Evolutionary conservation across 768 basidiomycete species (phyloP).

Genomic region (Rubroboletus pulcherrimus): DNA sequence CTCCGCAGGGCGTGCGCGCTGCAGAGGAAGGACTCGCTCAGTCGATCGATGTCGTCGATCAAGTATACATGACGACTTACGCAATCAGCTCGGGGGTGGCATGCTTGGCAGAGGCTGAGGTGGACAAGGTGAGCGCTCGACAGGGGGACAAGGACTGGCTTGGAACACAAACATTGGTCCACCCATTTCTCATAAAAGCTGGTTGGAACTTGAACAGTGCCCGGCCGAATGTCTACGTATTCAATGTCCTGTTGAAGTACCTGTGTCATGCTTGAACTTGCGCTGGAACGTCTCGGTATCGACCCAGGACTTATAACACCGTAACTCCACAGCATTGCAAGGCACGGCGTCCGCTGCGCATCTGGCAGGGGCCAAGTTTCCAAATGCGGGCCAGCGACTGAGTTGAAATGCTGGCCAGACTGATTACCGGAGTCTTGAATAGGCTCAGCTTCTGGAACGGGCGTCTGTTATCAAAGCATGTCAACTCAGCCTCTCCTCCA

Average conservation of each 20-base stretch:
- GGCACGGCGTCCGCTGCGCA: background rate
- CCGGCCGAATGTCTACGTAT: constrained; percentile 21
- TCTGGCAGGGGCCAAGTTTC: constrained; percentile 20
- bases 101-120: constrained; percentile 51
- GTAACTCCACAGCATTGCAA: constrained; percentile 7
- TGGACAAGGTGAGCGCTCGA: constrained; percentile 3
- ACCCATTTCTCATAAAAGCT: constrained; percentile 52
- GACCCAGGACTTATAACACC: background rate
- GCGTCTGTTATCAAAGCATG: constrained; percentile 44
- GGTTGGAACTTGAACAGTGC: constrained; percentile 12
- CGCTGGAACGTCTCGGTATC: background rate
- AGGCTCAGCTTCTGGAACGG: too few species aligned
- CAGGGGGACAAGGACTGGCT: background rate
- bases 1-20: constrained; percentile 49
- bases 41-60: constrained; percentile 3
- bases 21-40: background rate
- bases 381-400: background rate
- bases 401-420: constrained; percentile 2
- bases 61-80: constrained; percentile 30
- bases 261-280: constrained; percentile 12
- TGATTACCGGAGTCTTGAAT: too few species aligned
- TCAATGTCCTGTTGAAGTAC: constrained; percentile 20
- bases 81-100: constrained; percentile 42
- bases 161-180: constrained; percentile 41
- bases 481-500: constrained; percentile 97